Conservation (phyloP, 768 basidiomycete species). For the Suillus fuscotomentosus region DNA sequence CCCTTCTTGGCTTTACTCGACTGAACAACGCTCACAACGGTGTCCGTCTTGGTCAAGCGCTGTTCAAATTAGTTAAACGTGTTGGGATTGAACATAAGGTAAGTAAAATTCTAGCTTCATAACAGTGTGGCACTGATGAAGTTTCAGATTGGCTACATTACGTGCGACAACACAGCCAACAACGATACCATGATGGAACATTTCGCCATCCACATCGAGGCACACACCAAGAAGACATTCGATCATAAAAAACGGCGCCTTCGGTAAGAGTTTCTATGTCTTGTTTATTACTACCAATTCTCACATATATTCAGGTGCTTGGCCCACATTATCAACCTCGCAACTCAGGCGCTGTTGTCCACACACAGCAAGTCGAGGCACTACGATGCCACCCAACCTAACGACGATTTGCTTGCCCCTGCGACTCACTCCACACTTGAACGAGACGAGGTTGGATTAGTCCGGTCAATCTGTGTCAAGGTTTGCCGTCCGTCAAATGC, state of each 20-base stretch:
- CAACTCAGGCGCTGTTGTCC: conserved; percentile 28
- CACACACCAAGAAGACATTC: too few species aligned
- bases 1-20: not conserved
- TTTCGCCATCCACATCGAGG: conserved; percentile 13
- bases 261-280: too few species aligned
- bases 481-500: too few species aligned
- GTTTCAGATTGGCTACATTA: too few species aligned
- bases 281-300: too few species aligned
- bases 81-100: not conserved
- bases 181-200: conserved; percentile 34
- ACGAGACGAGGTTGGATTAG: too few species aligned
- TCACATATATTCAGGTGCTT: too few species aligned
- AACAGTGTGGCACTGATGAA: too few species aligned
- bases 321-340: conserved; percentile 33
- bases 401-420: not conserved
- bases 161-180: conserved; percentile 11
- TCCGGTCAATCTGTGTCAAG: too few species aligned
- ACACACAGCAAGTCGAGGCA: conserved; percentile 25
- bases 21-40: too few species aligned
- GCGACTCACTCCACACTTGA: too few species aligned
- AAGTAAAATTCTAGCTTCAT: too few species aligned
- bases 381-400: conserved; percentile 18
- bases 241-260: not conserved
- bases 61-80: not conserved
- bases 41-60: not conserved